Evolutionary conservation across 345 rosid genomes (phyloP).

Genomic region (Trapa incisa): DNA sequence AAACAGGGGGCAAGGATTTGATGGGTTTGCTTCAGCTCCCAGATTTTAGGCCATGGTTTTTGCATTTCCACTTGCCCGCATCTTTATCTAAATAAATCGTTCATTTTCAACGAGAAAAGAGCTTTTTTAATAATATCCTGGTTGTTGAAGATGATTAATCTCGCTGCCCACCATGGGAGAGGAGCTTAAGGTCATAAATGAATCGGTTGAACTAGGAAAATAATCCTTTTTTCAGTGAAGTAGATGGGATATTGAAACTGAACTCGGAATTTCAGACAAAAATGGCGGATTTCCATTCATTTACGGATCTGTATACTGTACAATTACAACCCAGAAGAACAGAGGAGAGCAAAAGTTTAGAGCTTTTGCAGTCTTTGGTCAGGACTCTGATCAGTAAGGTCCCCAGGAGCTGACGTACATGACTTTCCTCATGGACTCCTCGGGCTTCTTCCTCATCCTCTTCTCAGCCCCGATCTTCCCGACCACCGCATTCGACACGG

Average conservation of each 20-base stretch:
- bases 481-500: neutral
- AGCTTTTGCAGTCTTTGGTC: neutral
- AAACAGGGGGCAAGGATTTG: neutral
- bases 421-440: neutral
- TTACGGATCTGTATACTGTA: neutral
- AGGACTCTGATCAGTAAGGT: neutral
- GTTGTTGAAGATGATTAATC: no score
- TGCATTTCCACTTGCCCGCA: neutral
- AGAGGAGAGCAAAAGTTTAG: neutral
- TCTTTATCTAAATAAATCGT: neutral
- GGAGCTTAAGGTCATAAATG: no score
- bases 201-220: no score
- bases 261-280: no score
- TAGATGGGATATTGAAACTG: no score
- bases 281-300: neutral
- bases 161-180: no score
- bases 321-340: neutral
- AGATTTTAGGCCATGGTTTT: constrained; percentile 7
- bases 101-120: no score
- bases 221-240: no score
- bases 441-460: neutral
- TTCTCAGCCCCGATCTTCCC: neutral
- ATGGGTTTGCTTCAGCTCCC: constrained; percentile 8
- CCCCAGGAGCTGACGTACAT: neutral
- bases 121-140: no score